Conservation (phyloP, 2,329 filamentous ascomycete species). For the Phialophora chinensis region DNA sequence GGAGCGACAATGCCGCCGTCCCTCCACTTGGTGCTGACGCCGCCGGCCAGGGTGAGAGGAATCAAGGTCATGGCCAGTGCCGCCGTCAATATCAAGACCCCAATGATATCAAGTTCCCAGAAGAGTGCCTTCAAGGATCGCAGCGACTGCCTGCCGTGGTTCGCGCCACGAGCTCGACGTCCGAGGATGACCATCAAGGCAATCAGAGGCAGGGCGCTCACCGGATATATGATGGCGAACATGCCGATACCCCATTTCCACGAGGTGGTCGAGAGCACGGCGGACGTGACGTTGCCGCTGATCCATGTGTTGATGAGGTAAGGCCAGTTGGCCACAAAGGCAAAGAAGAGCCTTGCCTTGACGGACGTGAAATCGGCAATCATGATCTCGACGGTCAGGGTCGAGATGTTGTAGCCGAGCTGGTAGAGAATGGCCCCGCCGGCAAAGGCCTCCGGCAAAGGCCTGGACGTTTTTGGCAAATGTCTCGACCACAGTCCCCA, state of each 20-base stretch:
- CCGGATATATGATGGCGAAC: too few relatives aligned
- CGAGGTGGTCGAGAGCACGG: too few relatives aligned
- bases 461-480: slow-evolving; percentile 39
- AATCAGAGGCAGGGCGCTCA: too few relatives aligned
- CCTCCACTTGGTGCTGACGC: slow-evolving; percentile 55
- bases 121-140: slow-evolving; percentile 51
- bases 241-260: too few relatives aligned
- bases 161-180: too few relatives aligned
- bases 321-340: too few relatives aligned
- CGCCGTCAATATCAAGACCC: slow-evolving; percentile 58
- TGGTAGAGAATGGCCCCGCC: slow-evolving; percentile 65
- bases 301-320: too few relatives aligned
- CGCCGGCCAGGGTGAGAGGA: slow-evolving; percentile 64
- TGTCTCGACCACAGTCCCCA: too few relatives aligned
- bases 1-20: slow-evolving; percentile 54
- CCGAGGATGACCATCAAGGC: too few relatives aligned
- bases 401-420: slow-evolving; percentile 67
- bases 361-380: slow-evolving; percentile 67
- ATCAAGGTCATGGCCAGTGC: slow-evolving; percentile 59
- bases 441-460: slow-evolving; percentile 63
- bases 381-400: slow-evolving; percentile 67
- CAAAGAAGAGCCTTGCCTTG: slow-evolving; percentile 26
- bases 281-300: too few relatives aligned
- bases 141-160: not conserved
- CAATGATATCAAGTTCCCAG: slow-evolving; percentile 61